These are phyloP conservation scores for Mycena sanguinolenta DNA, from an alignment of 768 basidiomycete genomes.

Conservation along the genomic window DNA sequence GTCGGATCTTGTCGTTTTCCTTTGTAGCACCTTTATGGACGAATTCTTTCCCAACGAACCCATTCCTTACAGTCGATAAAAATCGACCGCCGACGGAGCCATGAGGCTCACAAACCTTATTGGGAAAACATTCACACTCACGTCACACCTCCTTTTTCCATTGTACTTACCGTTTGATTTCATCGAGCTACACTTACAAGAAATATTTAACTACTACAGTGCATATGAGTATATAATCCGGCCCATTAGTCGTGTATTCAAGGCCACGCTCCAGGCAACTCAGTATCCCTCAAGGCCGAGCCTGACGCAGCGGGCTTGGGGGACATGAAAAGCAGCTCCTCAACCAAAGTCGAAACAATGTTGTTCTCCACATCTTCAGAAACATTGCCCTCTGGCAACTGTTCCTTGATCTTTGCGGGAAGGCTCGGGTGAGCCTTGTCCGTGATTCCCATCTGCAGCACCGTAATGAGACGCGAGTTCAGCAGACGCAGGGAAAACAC, in stretches of 20 bases:
- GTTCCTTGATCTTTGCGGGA: slow-evolving; percentile 61
- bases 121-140: slow-evolving; percentile 11
- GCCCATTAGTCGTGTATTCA: slow-evolving; percentile 10
- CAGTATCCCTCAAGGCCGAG: slow-evolving; percentile 49
- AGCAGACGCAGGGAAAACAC: slow-evolving; percentile 42
- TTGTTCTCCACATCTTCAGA: slow-evolving; percentile 74
- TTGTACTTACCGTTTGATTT: slow-evolving; percentile 22
- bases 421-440: slow-evolving; percentile 67
- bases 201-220: slow-evolving; percentile 18
- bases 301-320: slow-evolving; percentile 54
- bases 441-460: slow-evolving; percentile 80
- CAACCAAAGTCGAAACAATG: slow-evolving; percentile 72
- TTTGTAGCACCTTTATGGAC: too few species aligned
- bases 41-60: not conserved
- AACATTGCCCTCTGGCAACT: slow-evolving; percentile 59
- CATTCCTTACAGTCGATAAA: not conserved
- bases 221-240: not conserved
- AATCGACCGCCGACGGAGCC: not conserved
- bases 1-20: too few species aligned
- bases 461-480: not conserved
- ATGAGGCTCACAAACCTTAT: slow-evolving; percentile 29
- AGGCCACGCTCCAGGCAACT: slow-evolving; percentile 62
- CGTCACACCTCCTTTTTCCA: not conserved
- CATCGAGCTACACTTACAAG: not conserved
- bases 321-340: slow-evolving; percentile 65